Base-by-base conservation (phyloP, 208 protist genomes). In the Wallacemonas rigidus region DNA sequence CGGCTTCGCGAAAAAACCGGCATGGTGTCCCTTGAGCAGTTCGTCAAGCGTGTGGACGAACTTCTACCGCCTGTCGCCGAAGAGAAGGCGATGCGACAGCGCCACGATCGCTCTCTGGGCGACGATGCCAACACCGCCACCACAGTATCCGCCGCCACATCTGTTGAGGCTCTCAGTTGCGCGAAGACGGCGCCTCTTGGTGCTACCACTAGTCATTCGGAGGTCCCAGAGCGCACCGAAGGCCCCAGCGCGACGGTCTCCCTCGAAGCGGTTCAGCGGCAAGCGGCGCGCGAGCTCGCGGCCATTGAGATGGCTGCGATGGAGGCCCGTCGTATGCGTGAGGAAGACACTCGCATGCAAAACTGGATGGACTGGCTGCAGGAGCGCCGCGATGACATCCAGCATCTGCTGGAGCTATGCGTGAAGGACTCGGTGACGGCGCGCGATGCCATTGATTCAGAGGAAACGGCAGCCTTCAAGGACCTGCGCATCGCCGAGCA, bases 31-130 rank as follows among this genome's bases (percentile, higher is more conserved):
- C 76, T 94, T 48, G 77, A 89, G 6, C 39, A 65, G 6, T 94
- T 94, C 71, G 69, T 79, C 9, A 72, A 76, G 38, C 82, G 82
- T 7, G 69, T 92, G 15, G 79, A 94, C 51, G 38, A 48, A 2
- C 68, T 94, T 3, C 53, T 86, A 1, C 79, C 82, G 7, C 76
- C 77, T 2, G 73, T 53, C 2, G 50, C 26, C 7, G 73, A 71
- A 6, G 76, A 81, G 50, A 39, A 45, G 4, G 39, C 39, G 5
- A 26, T 71, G 60, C 70, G 67, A 4, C 5, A 70, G 26, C 45
- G 41, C 2, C 68, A 51, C 8, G 54, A 7, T 5, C 43, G 15
- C 17, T 39, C 54, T 26, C 26, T 26, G 26, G 26, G 26, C 26
- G 26, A 26, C 26, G 26, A 26, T 26, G 26, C 0, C 26, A 26